Base-by-base conservation (phyloP, 2,329 filamentous ascomycete genomes). In the Sclerotinia minor region DNA sequence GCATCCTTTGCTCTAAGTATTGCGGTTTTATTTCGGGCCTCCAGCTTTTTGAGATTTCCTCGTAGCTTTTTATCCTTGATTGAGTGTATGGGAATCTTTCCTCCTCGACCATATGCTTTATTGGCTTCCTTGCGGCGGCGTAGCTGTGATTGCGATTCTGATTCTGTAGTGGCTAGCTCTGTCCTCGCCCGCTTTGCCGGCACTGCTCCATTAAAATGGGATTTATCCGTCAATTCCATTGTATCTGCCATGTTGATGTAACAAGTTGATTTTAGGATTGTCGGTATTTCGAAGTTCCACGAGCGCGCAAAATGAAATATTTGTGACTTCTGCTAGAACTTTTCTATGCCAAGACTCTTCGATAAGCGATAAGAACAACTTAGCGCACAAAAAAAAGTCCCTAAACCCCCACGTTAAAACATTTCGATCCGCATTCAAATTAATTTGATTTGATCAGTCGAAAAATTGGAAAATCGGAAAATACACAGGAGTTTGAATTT, bases 1-100 rank as follows among this genome's bases (percentile, higher is more conserved):
- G 94, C 92, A 83, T 97, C 94, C 80, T 97, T 96, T 21, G 95
- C 93, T 78, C 91, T 89, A 47, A 96, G 79, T 0, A 91, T 83
- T 1, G 94, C 94, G 74, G 90, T 86, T 75, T 93, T 87, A 80
- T 93, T 94, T 78, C 95, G 95, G 69, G 82, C 82, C 78, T 99
- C 95, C 57, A 97, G 84, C 2, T 83, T 83, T 76, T 88, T 89
- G 61, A 99, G 81, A 72, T 92, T 96, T 17, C 87, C 85, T 60
- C 92, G 89, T 71, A 98, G 80, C 79, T 98, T 99, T 84, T 92
- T 96, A 83, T 98, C 93, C 75, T 89, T 91, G 75, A 97, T 87
- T 11, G 82, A 83, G 76, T 89, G 90, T 57, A 89, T 84, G 70
- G 89, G 84, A 73, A 96, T 89, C 71, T 86, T 86, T 72, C 87